Evolutionary conservation across 371 early-diverging fungal genomes (phyloP).

Genomic region (Lichtheimia ornata): DNA sequence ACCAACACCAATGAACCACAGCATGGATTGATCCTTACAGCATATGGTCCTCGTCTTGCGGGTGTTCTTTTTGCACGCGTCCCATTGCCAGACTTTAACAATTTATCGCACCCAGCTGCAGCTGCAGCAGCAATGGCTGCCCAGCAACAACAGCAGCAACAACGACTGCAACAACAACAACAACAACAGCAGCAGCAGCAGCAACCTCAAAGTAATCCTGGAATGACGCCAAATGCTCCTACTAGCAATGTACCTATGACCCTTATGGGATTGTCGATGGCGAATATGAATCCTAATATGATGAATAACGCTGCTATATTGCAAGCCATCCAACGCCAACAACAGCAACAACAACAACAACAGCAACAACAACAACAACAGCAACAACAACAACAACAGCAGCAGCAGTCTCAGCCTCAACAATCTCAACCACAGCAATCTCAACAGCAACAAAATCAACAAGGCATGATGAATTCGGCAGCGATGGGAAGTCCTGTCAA

Average conservation of each 20-base stretch:
- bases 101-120: constrained; percentile 8
- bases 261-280: constrained; percentile 1
- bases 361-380: constrained; percentile 4
- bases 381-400: constrained; percentile 10
- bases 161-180: constrained; percentile 25
- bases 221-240: not conserved
- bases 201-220: constrained; percentile 16
- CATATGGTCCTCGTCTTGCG: constrained; percentile 46
- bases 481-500: not conserved
- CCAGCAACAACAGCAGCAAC: constrained; percentile 11
- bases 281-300: constrained; percentile 1
- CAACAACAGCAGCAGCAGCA: constrained; percentile 30
- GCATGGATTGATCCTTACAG: constrained; percentile 51
- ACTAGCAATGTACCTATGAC: constrained; percentile 5
- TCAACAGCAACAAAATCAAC: constrained; percentile 7
- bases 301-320: not conserved
- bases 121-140: constrained; percentile 8
- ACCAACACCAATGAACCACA: constrained; percentile 30
- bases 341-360: constrained; percentile 10
- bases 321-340: constrained; percentile 3
- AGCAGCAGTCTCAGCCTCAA: constrained; percentile 2
- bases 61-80: constrained; percentile 56
- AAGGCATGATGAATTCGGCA: not conserved
- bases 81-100: constrained; percentile 51
- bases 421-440: not conserved